Evolutionary conservation across 2,329 filamentous ascomycete species (phyloP), one percentile per base, ranked within the genome.

Genomic region (Sporothrix pallida): DNA sequence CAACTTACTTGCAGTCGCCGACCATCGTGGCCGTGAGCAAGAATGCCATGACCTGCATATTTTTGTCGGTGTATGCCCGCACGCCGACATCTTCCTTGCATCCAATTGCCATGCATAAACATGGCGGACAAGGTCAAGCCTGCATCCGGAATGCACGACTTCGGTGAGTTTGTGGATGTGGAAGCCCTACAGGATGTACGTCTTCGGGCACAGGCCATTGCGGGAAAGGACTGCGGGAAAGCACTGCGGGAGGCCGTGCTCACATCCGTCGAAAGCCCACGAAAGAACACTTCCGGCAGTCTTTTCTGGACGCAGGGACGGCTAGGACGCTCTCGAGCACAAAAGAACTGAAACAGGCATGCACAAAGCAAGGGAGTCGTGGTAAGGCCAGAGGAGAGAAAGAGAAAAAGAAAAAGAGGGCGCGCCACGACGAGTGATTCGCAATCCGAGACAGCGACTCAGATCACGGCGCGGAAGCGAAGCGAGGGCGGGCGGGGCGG

Each of bases 401-500:
- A n/a, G n/a, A n/a, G n/a, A n/a, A n/a, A n/a, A n/a, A n/a, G n/a
- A n/a, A n/a, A n/a, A n/a, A n/a, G n/a, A n/a, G n/a, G n/a, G n/a
- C n/a, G n/a, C n/a, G n/a, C n/a, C n/a, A n/a, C n/a, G 5, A 15
- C 46, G 1, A 48, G 13, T 20, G 52, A 56, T 20, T 48, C 69
- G 69, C 69, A 71, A 62, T 71, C 69, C 37, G 15, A 71, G 69
- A 71, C 69, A 71, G 26, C 69, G 69, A 71, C 69, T 71, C 69
- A 71, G 69, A 71, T 60, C 69, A 60, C 54, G 69, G 17, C 15
- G 46, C 63, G 65, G 26, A 54, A 52, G 67, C 23, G 67, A 42
- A 26, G 37, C 17, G 42, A 48, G 23, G 46, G 46, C 44, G 46
- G 12, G 65, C 4, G 54, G 13, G 23, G 6, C 44, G 50, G 52